Base-by-base conservation (phyloP, 306 rosid species). In the Lupinus albus region DNA sequence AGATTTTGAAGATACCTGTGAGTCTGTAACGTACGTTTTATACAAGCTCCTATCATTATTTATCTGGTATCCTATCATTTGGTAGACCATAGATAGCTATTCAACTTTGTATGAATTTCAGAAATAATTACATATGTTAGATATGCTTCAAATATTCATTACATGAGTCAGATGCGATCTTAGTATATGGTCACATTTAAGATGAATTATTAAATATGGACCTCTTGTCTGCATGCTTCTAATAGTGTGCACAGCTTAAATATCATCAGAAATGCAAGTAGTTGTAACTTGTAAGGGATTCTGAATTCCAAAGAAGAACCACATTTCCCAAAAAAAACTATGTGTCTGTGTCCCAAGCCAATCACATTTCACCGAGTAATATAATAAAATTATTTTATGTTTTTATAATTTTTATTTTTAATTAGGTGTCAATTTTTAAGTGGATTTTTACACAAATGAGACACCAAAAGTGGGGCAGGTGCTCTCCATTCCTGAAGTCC, bases 111-210 rank as follows among this genome's bases (percentile, higher is more conserved):
- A 35, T 21, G 58, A 53, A 50, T 36, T 63, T 55, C 1, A 18
- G 7, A 1, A 33, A 58, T 50, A 21, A 47, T 35, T 42, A 16
- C 14, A 39, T 1, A 54, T 42, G 35, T 56, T 46, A 51, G 49
- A 41, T 58, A 21, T 49, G 35, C 64, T 44, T 41, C 51, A 11
- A 65, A n/a, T 44, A 77, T 38, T 39, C 30, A 25, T 30, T 77
- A 7, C 38, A 21, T 64, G 44, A 15, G n/a, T 20, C 20, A 41
- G 41, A 47, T 46, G 61, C 60, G 10, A 20, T 35, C 6, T 47
- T 47, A 57, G 28, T 14, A 1, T 66, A 52, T 49, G 46, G 21
- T 60, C 32, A 28, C 33, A 33, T 15, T 32, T 20, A 38, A 67
- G 69, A 64, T 57, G 61, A 64, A 47, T 53, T 38, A 28, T 49